These are phyloP conservation scores for Phyllosticta capitalensis DNA, from an alignment of 2,329 filamentous ascomycete species.

Conservation along the genomic window DNA sequence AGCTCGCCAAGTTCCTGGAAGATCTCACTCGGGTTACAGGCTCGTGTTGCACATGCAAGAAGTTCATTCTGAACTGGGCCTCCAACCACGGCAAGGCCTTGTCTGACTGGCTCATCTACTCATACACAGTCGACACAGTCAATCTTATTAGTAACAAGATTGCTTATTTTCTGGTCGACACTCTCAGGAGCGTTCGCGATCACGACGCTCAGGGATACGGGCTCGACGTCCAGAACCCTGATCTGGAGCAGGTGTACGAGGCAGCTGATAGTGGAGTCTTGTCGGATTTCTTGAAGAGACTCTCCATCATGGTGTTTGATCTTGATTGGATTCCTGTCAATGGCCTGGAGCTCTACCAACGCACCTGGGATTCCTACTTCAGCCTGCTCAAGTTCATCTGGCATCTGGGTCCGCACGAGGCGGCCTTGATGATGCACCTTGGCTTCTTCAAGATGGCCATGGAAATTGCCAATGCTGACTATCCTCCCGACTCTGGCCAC, in stretches of 20 bases:
- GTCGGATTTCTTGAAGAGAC: neutral
- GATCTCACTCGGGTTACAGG: slow-evolving; percentile 46
- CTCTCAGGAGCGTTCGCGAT: neutral
- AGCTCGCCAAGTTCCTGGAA: slow-evolving; percentile 48
- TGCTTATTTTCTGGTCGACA: neutral
- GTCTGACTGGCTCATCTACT: slow-evolving; percentile 8
- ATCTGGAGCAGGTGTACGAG: slow-evolving; percentile 2
- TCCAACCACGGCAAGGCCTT: neutral
- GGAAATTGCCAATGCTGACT: slow-evolving; percentile 1
- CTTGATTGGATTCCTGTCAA: neutral
- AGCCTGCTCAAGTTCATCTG: neutral
- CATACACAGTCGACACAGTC: neutral
- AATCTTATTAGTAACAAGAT: neutral
- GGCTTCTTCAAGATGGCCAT: slow-evolving; percentile 1
- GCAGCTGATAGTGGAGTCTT: neutral
- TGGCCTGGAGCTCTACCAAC: slow-evolving; percentile 1
- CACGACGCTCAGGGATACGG: slow-evolving; percentile 3
- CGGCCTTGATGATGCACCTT: neutral
- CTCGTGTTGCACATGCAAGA: slow-evolving; percentile 36
- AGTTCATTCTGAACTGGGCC: slow-evolving; percentile 3
- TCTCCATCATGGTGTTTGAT: neutral
- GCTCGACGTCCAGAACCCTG: neutral
- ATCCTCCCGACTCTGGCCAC: neutral
- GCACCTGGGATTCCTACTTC: slow-evolving; percentile 8
- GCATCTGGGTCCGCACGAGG: neutral